phyloP scores from a whole-genome alignment of 1,284 basidiomycete species.

The Microbotryum silenes-acaulis region DNA sequence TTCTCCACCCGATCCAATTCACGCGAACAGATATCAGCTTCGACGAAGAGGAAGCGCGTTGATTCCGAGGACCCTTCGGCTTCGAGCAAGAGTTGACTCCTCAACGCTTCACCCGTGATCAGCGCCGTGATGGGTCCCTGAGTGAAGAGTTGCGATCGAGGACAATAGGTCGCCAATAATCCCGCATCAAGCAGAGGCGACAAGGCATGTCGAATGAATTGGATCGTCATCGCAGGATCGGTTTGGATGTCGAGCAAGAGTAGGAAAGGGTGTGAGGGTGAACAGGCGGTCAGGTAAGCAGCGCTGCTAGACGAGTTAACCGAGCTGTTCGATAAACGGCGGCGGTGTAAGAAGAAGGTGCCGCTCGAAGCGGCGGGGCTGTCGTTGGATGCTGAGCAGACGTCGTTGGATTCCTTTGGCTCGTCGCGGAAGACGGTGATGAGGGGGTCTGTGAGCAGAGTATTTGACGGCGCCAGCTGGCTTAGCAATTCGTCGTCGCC shows the following conservation, averaged over 20 bases:
- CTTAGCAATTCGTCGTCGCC: background rate
- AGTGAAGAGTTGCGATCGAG: conserved; percentile 7
- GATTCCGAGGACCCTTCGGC: conserved; percentile 1
- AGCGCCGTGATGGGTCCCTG: conserved; percentile 18
- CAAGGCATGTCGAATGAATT: conserved; percentile 15
- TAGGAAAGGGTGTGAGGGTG: conserved; percentile 8
- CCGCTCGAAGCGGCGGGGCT: conserved; percentile 7
- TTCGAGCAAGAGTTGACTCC: conserved; percentile 8
- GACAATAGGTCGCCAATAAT: conserved; percentile 20
- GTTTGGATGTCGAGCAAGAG: conserved; percentile 21
- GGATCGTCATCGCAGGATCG: conserved; percentile 10
- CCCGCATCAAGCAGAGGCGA: conserved; percentile 15
- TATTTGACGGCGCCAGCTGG: no score
- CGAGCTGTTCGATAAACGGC: background rate
- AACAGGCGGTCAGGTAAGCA: conserved; percentile 2
- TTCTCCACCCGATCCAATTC: background rate
- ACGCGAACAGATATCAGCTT: conserved; percentile 1
- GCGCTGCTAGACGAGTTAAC: background rate
- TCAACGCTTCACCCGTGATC: background rate
- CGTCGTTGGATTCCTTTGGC: background rate
- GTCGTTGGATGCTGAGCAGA: conserved; percentile 9
- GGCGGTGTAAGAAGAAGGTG: background rate
- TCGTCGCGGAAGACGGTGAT: conserved; percentile 10
- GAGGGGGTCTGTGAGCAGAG: conserved; percentile 11
- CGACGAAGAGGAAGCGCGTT: conserved; percentile 15